phyloP scores from a whole-genome alignment of 805 yeast species.

The Maudiozyma serrabonitensis region DNA sequence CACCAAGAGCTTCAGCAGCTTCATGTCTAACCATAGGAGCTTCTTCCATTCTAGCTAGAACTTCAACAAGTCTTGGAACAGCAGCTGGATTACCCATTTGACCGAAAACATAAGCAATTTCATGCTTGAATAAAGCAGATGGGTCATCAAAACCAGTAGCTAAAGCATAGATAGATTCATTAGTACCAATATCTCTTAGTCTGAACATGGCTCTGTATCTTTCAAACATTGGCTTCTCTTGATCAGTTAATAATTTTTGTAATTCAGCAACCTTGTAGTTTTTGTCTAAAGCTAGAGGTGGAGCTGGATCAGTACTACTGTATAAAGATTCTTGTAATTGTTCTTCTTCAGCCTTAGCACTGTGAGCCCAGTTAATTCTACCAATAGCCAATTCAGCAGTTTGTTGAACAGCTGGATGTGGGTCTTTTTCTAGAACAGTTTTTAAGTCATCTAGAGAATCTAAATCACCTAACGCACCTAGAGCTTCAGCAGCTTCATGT shows the following conservation, averaged over 20 bases:
- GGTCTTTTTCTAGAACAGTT: constrained; percentile 60
- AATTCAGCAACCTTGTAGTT: constrained; percentile 57
- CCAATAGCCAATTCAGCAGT: constrained; percentile 96
- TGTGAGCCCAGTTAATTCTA: constrained; percentile 86
- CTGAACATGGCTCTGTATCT: constrained; percentile 98
- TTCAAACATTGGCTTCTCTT: constrained; percentile 70
- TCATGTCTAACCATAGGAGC: constrained; percentile 99
- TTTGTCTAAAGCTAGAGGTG: constrained; percentile 71
- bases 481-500: constrained; percentile 98
- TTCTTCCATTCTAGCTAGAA: constrained; percentile 65
- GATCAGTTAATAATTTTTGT: constrained; percentile 63
- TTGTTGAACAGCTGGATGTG: constrained; percentile 81
- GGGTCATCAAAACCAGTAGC: constrained; percentile 85
- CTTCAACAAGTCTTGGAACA: constrained; percentile 78
- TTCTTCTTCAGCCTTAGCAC: constrained; percentile 51
- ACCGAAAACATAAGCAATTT: constrained; percentile 96
- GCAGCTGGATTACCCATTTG: constrained; percentile 90
- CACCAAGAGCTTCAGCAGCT: constrained; percentile 97
- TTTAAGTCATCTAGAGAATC: constrained; percentile 59
- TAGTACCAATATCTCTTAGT: constrained; percentile 86
- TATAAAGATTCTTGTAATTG: constrained; percentile 64
- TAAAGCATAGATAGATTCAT: constrained; percentile 85
- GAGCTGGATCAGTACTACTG: constrained; percentile 94
- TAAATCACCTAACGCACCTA: constrained; percentile 87
- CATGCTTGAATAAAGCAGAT: constrained; percentile 92